phyloP scores from a whole-genome alignment of 2,329 filamentous ascomycete genomes.

The Ophiocordyceps sinensis region DNA sequence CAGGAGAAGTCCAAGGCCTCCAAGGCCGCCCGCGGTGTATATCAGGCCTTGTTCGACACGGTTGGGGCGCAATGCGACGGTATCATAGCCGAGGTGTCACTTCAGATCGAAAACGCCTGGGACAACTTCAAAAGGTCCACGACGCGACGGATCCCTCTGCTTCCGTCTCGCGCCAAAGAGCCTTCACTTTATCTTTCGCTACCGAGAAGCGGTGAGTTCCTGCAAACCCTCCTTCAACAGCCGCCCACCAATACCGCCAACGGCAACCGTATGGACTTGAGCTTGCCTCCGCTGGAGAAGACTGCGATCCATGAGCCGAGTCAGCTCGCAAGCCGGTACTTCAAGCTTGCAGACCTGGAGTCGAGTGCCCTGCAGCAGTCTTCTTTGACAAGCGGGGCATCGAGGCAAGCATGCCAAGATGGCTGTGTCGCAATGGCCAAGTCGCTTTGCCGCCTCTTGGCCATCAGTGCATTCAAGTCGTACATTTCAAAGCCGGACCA shows the following conservation, averaged over 20 bases:
- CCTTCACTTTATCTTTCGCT: constrained; percentile 21
- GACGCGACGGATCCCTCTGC: constrained; percentile 21
- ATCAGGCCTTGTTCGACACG: background rate
- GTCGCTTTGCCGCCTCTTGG: background rate
- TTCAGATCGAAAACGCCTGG: constrained; percentile 15
- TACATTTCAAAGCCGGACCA: constrained; percentile 2
- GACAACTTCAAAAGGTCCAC: constrained; percentile 20
- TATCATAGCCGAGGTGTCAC: background rate
- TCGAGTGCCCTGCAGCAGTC: background rate
- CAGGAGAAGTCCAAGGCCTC: constrained; percentile 1
- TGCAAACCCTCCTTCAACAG: constrained; percentile 5
- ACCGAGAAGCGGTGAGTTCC: constrained; percentile 22
- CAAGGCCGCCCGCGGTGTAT: background rate
- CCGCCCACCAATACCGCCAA: background rate
- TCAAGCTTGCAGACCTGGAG: constrained; percentile 1
- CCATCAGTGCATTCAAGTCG: background rate
- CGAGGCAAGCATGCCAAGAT: background rate
- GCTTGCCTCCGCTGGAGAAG: background rate
- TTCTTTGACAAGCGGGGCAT: background rate
- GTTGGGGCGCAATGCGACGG: background rate
- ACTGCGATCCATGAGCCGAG: background rate
- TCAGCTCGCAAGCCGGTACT: constrained; percentile 1
- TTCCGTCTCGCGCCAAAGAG: constrained; percentile 22
- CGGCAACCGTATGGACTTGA: background rate
- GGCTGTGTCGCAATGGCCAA: background rate